Evolutionary conservation across 352 stramenopile genomes (phyloP).

Genomic region (Phytophthora idaei): DNA sequence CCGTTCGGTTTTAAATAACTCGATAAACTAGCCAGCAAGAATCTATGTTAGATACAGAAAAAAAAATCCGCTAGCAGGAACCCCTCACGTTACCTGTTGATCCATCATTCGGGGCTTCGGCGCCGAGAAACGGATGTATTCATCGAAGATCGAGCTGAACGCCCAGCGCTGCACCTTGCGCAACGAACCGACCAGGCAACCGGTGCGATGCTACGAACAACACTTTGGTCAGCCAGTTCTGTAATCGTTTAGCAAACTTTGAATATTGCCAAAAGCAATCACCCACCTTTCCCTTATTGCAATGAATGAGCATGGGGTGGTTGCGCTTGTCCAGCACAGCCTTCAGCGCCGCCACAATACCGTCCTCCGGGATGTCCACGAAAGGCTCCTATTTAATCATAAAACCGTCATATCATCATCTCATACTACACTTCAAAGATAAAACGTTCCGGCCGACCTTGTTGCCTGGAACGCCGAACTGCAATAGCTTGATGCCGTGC

Average conservation of each 20-base stretch:
- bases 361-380: slow-evolving; percentile 85
- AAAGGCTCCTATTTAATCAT: slow-evolving; percentile 68
- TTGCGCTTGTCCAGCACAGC: slow-evolving; percentile 85
- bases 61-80: neutral
- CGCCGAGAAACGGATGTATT: slow-evolving; percentile 87
- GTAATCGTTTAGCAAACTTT: neutral
- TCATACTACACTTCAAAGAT: neutral
- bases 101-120: slow-evolving; percentile 90
- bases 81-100: slow-evolving; percentile 58
- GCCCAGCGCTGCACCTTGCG: slow-evolving; percentile 85
- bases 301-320: slow-evolving; percentile 89
- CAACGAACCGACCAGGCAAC: slow-evolving; percentile 77
- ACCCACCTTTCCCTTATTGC: slow-evolving; percentile 85
- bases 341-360: slow-evolving; percentile 74
- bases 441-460: slow-evolving; percentile 41
- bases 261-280: neutral
- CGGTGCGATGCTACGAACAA: slow-evolving; percentile 68
- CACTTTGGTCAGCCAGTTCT: neutral
- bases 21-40: slow-evolving; percentile 65
- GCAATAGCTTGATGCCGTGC: slow-evolving; percentile 79
- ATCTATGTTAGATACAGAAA: slow-evolving; percentile 5
- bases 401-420: slow-evolving; percentile 1
- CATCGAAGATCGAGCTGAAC: slow-evolving; percentile 85
- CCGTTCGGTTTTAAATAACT: slow-evolving; percentile 83
- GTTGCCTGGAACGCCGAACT: slow-evolving; percentile 87